A percentile compares a stretch with the other conserved stretches of the same genome.
Evolutionary conservation across 2,329 filamentous ascomycete genomes (phyloP).

Genomic region (Phaeosphaeria sp.): DNA sequence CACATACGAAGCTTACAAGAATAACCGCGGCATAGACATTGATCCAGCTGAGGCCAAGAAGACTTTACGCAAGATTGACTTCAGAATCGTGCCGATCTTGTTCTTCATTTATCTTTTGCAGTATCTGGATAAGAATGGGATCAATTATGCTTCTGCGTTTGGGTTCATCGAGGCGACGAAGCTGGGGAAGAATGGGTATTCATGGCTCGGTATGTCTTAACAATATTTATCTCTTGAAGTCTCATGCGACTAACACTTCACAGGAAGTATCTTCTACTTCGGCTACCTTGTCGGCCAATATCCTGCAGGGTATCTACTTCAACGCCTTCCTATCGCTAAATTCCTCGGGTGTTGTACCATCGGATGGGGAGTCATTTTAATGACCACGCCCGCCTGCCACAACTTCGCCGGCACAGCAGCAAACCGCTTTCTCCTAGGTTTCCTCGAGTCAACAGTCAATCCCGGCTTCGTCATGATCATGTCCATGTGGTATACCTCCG

Average conservation of each 20-base stretch:
- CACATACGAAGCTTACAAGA: slow-evolving; percentile 42
- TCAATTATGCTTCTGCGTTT: slow-evolving; percentile 61
- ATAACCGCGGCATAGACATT: slow-evolving; percentile 23
- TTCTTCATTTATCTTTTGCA: slow-evolving; percentile 49
- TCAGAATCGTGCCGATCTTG: slow-evolving; percentile 38
- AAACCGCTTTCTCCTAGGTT: slow-evolving; percentile 59
- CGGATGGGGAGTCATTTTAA: slow-evolving; percentile 50
- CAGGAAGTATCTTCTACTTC: slow-evolving; percentile 58
- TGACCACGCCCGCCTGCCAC: slow-evolving; percentile 50
- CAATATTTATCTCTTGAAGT: background rate
- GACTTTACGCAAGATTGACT: slow-evolving; percentile 40
- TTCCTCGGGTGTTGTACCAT: slow-evolving; percentile 53
- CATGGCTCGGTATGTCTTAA: slow-evolving; percentile 51
- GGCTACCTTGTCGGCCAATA: slow-evolving; percentile 57
- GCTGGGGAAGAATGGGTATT: slow-evolving; percentile 50
- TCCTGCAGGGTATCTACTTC: slow-evolving; percentile 53
- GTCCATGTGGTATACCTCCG: slow-evolving; percentile 69
- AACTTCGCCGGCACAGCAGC: slow-evolving; percentile 49
- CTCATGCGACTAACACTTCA: background rate
- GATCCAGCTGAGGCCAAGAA: slow-evolving; percentile 35
- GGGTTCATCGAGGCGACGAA: slow-evolving; percentile 57
- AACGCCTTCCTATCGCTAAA: slow-evolving; percentile 56
- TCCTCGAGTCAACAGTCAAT: slow-evolving; percentile 54
- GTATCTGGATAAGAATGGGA: slow-evolving; percentile 55
- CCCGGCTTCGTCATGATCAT: slow-evolving; percentile 71